These are phyloP conservation scores for Phaffia australis DNA, from an alignment of 768 basidiomycete species.

Conservation along the genomic window DNA sequence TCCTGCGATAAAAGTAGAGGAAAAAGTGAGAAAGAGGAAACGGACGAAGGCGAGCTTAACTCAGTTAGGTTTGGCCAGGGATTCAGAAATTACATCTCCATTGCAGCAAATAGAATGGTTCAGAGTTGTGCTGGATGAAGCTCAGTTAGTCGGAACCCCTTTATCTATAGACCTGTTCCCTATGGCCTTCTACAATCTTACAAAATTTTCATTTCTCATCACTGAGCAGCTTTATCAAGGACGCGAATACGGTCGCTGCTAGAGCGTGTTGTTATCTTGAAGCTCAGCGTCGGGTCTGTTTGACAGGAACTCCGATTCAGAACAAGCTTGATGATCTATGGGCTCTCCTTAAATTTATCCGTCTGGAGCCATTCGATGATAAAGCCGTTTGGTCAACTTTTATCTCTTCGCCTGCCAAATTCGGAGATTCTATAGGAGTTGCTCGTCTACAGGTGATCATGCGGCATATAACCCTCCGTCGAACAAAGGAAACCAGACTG, in stretches of 20 bases:
- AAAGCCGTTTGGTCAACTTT: constrained; percentile 86
- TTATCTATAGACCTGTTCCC: not conserved
- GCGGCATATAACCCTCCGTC: constrained; percentile 88
- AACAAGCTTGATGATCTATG: constrained; percentile 98
- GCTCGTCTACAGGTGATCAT: constrained; percentile 93
- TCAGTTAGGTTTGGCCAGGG: constrained; percentile 45
- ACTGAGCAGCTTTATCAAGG: constrained; percentile 75
- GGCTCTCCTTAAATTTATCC: constrained; percentile 90
- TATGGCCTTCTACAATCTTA: not conserved
- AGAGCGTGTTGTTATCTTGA: constrained; percentile 89
- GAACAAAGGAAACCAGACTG: constrained; percentile 82
- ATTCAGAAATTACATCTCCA: constrained; percentile 55
- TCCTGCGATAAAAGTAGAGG: constrained; percentile 36
- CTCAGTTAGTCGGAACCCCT: constrained; percentile 59
- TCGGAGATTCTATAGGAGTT: constrained; percentile 68
- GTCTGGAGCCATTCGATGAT: constrained; percentile 82
- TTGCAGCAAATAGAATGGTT: constrained; percentile 96
- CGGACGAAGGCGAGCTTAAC: constrained; percentile 52
- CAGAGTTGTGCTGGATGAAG: constrained; percentile 82
- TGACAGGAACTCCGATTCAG: constrained; percentile 98
- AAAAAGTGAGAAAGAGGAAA: constrained; percentile 57
- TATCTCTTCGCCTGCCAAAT: constrained; percentile 86
- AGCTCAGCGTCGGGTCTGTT: constrained; percentile 81
- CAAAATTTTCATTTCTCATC: not conserved
- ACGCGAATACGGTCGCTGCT: constrained; percentile 83